phyloP scores from a whole-genome alignment of 805 yeast genomes.

The Pichia pseudocactophila region DNA sequence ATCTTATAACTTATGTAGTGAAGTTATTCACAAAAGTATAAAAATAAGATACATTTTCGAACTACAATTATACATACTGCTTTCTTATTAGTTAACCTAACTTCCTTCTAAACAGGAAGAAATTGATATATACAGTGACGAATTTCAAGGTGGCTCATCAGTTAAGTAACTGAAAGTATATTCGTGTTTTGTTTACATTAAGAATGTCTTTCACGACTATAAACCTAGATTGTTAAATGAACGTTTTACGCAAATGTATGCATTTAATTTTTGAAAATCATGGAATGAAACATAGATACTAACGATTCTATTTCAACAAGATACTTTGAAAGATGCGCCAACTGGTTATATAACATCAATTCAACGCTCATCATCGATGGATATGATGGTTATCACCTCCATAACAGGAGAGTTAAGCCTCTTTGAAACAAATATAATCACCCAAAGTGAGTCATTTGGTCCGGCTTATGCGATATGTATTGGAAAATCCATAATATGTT shows the following conservation, averaged over 20 bases:
- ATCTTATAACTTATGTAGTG: too few relatives aligned
- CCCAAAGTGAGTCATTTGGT: background rate
- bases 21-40: too few relatives aligned
- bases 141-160: too few relatives aligned
- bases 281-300: background rate
- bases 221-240: too few relatives aligned
- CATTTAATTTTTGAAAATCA: background rate
- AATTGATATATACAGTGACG: too few relatives aligned
- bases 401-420: background rate
- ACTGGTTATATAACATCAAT: constrained; percentile 1
- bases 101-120: too few relatives aligned
- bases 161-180: too few relatives aligned
- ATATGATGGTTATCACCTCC: background rate
- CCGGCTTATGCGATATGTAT: background rate
- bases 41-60: too few relatives aligned
- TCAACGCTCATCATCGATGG: background rate
- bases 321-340: background rate
- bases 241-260: background rate
- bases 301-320: background rate
- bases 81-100: too few relatives aligned
- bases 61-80: too few relatives aligned
- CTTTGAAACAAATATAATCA: background rate
- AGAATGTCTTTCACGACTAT: too few relatives aligned
- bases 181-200: too few relatives aligned
- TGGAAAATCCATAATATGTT: background rate